Percentiles rank a stretch among this genome's conserved stretches.
These are phyloP conservation scores for Yueomyces sp. DNA, from an alignment of 805 yeast genomes.

Conservation along the genomic window DNA sequence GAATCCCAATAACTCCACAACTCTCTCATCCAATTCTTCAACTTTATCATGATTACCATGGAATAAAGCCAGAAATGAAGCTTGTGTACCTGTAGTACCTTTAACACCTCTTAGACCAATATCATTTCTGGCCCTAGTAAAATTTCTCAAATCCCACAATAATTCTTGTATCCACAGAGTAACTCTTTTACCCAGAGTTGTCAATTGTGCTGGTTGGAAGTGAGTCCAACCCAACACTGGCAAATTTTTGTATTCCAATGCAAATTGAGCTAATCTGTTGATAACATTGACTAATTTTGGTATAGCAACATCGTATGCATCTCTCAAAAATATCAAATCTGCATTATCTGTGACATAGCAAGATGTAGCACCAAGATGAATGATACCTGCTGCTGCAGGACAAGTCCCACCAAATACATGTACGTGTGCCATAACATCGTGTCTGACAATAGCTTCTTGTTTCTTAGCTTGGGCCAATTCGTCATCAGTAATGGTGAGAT, in stretches of 20 bases:
- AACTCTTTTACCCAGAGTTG: constrained; percentile 97
- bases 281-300: constrained; percentile 95
- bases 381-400: constrained; percentile 95
- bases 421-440: constrained; percentile 99
- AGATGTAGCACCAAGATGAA: constrained; percentile 96
- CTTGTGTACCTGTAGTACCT: constrained; percentile 99
- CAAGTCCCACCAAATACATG: constrained; percentile 87
- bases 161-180: constrained; percentile 96
- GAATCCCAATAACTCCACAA: constrained; percentile 85
- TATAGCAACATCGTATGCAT: constrained; percentile 84
- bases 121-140: constrained; percentile 92
- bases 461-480: constrained; percentile 80
- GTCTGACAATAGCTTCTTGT: constrained; percentile 97
- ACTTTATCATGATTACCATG: constrained; percentile 96
- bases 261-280: constrained; percentile 77
- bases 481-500: constrained; percentile 78
- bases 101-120: constrained; percentile 95
- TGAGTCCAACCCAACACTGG: constrained; percentile 99
- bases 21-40: constrained; percentile 81
- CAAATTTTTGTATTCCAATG: constrained; percentile 81
- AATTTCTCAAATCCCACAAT: constrained; percentile 93
- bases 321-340: constrained; percentile 89
- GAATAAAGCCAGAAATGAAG: constrained; percentile 85
- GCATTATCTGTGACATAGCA: constrained; percentile 98
- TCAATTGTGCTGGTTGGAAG: constrained; percentile 98